Base-by-base conservation (phyloP, 1,284 basidiomycete species). In the Moesziomyces parantarcticus region DNA sequence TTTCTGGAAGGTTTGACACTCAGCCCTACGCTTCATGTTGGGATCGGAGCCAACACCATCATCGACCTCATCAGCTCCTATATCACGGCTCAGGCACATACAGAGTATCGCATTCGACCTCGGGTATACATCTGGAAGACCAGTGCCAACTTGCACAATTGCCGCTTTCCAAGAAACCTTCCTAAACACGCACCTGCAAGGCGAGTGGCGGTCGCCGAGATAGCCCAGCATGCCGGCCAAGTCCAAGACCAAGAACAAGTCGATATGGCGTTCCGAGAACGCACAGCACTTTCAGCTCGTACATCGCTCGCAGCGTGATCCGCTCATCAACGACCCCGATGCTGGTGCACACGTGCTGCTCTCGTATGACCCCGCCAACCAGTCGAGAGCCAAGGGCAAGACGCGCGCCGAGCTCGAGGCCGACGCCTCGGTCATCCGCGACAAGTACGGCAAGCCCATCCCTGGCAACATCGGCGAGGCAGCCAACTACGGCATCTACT, bases 231-330 rank as follows among this genome's bases (percentile, higher is more conserved):
- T 79, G 78, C 74, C 77, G n/a, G 57, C 75, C 43, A 80, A 77
- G 39, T 60, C 62, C 29, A 73, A 68, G 47, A 59, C 65, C 26
- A 74, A 74, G 58, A 58, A 58, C 62, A 74, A 76, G 66, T 96
- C 94, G 26, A 90, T 94, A 79, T 99, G 92, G 86, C 90, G 94
- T 72, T 90, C 90, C 77, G 92, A 93, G 11, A 91, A 92, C 7
- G 90, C 92, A 58, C 90, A 92, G 83, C 94, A 97, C 85, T 98
- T 95, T 79, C 94, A 98, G 87, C 91, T 99, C 50, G 95, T 99
- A 25, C 94, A 99, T 84, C 89, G 97, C 67, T 98, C 96, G 11
- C 94, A 95, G 81, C 87, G 96, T 58, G 97, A 99, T 86, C 95
- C 97, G 2, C 89, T 97, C 49, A 93, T 94, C 77, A 91, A 98